Percentiles rank a stretch among this genome's conserved stretches.
phyloP scores from a whole-genome alignment of 2,329 filamentous ascomycete genomes.

The Xylariaceae sp. region DNA sequence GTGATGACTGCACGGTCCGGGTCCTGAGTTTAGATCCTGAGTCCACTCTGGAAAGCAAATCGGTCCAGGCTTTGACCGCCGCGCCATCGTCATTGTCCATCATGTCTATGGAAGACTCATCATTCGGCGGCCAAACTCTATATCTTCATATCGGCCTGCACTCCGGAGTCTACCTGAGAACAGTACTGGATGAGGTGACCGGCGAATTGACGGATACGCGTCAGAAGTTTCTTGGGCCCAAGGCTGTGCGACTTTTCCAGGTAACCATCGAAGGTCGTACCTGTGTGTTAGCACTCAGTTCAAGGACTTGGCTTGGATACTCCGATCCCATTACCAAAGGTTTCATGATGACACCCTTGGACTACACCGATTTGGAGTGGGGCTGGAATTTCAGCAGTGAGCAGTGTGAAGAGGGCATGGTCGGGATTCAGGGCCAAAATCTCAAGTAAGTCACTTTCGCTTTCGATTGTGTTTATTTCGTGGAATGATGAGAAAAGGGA shows the following conservation, averaged over 20 bases:
- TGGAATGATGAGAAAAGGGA: conserved; percentile 62
- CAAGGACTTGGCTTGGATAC: conserved; percentile 94
- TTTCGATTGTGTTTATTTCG: conserved; percentile 22
- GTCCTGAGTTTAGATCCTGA: conserved; percentile 88
- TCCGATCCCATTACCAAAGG: conserved; percentile 80
- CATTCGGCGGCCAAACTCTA: conserved; percentile 79
- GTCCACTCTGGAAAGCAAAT: conserved; percentile 86
- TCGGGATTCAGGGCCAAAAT: conserved; percentile 86
- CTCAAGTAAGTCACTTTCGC: conserved; percentile 60
- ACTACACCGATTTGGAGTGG: conserved; percentile 84
- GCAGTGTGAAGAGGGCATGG: conserved; percentile 89
- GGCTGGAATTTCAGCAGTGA: conserved; percentile 97
- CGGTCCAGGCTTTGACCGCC: conserved; percentile 87
- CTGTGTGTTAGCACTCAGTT: conserved; percentile 85
- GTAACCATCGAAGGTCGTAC: conserved; percentile 83
- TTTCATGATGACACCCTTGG: conserved; percentile 88
- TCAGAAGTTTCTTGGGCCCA: conserved; percentile 89
- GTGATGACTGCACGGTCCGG: conserved; percentile 92
- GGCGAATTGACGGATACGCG: conserved; percentile 93
- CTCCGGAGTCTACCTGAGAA: conserved; percentile 93
- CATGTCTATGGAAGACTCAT: conserved; percentile 93
- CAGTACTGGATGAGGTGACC: conserved; percentile 90
- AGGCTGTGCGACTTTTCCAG: conserved; percentile 82
- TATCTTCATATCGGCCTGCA: conserved; percentile 95
- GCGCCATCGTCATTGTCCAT: conserved; percentile 85